Base-by-base conservation (phyloP, 2,329 filamentous ascomycete species). In the Cercospora citrullina region DNA sequence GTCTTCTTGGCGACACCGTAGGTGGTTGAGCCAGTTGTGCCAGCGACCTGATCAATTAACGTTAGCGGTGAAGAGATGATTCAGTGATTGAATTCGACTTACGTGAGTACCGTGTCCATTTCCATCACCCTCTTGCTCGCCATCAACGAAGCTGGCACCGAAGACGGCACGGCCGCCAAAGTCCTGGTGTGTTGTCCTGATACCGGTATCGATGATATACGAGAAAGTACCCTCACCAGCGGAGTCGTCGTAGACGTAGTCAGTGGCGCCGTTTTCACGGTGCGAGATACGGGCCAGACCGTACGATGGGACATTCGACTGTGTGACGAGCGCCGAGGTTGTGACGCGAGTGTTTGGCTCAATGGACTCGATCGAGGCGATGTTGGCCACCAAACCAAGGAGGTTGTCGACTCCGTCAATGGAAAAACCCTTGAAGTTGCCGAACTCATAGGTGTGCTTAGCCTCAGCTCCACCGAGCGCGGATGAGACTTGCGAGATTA, bases 101-200 rank as follows among this genome's bases (percentile, higher is more conserved):
- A 59, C 87, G 79, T 90, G 89, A 65, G 83, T 87, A 48, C 88
- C 88, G 77, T 90, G 88, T 12, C 88, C 88, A 73, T 89, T 87
- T 71, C 85, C 81, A 66, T 82, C 80, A 23, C 75, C 78, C 65
- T 78, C 31, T 21, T 36, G 39, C 36, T 74, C 70, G 31, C 62
- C 70, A 53, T 69, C 68, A 28, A 72, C 71, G 63, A 74, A 76
- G 57, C 66, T 72, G 28, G 63, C 64, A 30, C 73, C 73, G 6
- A 71, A 70, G n/a, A 66, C 51, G 9, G 74, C 75, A 18, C 75
- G 72, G 23, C 74, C 75, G 21, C 69, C 74, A 51, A 77, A 77
- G 65, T 76, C 74, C 21, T 66, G 30, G 63, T 74, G 72, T 5
- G 66, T 51, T n/a, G 64, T 63, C 42, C 67, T 59, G 61, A 73